These are phyloP conservation scores for Coemansia sp. DNA, from an alignment of 192 early-diverging fungal genomes.

Conservation along the genomic window DNA sequence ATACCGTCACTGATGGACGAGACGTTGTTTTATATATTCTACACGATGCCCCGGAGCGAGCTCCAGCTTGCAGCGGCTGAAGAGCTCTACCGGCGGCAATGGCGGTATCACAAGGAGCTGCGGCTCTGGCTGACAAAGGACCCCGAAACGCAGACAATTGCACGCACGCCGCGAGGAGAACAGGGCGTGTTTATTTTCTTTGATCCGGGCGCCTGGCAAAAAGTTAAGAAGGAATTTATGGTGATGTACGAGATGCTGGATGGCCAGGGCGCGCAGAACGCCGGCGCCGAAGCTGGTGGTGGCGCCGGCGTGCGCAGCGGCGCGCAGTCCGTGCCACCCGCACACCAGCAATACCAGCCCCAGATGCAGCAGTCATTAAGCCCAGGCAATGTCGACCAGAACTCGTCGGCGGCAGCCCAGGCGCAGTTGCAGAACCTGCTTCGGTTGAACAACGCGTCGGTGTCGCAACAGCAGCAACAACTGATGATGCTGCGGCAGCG, in stretches of 20 bases:
- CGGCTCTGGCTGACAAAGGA: conserved; percentile 93
- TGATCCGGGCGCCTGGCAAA: conserved; percentile 86
- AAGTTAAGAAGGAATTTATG: conserved; percentile 86
- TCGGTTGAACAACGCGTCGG: conserved; percentile 12
- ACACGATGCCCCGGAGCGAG: conserved; percentile 90
- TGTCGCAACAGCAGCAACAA: conserved; percentile 26
- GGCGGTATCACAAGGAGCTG: conserved; percentile 96
- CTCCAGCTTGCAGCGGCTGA: conserved; percentile 91
- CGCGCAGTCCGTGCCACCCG: conserved; percentile 33
- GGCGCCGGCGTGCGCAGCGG: conserved; percentile 14
- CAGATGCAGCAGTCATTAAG: conserved; percentile 1
- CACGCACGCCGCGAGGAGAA: conserved; percentile 69
- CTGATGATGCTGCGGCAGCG: conserved; percentile 22
- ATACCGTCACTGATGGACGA: conserved; percentile 80
- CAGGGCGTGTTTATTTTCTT: conserved; percentile 90
- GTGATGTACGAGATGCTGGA: conserved; percentile 87
- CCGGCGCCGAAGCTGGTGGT: conserved; percentile 12
- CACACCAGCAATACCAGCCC: conserved; percentile 10
- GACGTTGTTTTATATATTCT: conserved; percentile 98
- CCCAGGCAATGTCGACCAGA: conserved; percentile 8
- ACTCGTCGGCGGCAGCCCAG: conserved; percentile 18
- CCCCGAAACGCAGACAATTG: conserved; percentile 40
- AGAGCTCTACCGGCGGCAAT: conserved; percentile 90
- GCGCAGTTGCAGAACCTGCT: conserved; percentile 26
- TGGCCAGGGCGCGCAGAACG: conserved; percentile 53